These are phyloP conservation scores for Diaporthe destruens DNA, from an alignment of 2,329 filamentous ascomycete genomes.

Conservation along the genomic window DNA sequence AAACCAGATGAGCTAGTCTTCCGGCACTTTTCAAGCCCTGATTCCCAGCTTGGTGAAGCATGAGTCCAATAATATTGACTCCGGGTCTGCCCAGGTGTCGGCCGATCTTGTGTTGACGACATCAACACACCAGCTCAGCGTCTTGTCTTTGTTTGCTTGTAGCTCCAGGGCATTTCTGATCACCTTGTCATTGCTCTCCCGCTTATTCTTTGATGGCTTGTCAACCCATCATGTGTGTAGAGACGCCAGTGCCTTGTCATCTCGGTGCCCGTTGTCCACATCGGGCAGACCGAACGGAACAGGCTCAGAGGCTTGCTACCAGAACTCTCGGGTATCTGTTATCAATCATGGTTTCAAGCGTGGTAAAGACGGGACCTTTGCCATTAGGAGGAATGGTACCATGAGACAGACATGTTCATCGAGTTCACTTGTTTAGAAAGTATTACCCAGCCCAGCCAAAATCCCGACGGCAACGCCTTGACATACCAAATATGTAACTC, in stretches of 20 bases:
- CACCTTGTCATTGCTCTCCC: neutral
- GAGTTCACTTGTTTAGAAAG: too few species aligned
- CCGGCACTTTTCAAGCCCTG: neutral
- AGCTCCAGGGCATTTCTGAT: neutral
- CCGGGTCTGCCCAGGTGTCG: neutral
- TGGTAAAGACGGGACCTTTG: neutral
- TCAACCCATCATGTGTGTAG: neutral
- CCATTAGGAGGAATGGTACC: too few species aligned
- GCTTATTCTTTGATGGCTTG: neutral
- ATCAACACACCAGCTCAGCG: neutral
- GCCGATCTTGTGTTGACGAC: neutral
- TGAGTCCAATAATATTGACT: neutral
- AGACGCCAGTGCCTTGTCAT: constrained; percentile 4
- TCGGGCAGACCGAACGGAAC: constrained; percentile 56
- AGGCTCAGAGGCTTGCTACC: neutral
- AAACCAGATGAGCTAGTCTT: neutral
- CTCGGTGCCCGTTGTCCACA: constrained; percentile 67
- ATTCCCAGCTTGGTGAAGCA: neutral
- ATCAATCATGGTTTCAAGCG: neutral
- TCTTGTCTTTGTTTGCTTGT: neutral
- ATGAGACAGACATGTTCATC: neutral
- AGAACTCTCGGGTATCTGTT: neutral
- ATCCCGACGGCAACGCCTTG: too few species aligned
- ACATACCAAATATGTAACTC: too few species aligned
- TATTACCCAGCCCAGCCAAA: neutral